Evolutionary conservation across 768 basidiomycete genomes (phyloP).

Genomic region (Scleroderma citrinum): DNA sequence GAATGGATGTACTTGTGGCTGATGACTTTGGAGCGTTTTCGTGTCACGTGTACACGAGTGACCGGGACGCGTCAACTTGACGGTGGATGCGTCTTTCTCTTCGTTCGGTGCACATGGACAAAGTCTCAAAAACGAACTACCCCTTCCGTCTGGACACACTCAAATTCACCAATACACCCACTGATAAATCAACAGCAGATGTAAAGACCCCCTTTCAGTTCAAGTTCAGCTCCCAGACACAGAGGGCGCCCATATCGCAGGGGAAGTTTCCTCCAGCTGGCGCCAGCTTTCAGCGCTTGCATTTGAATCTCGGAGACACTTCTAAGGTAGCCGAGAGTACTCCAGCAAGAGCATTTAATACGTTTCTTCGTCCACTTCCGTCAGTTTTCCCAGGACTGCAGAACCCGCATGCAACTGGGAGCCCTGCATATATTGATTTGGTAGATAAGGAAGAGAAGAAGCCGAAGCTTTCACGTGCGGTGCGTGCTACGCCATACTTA

Average conservation of each 20-base stretch:
- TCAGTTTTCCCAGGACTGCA: slow-evolving; percentile 8
- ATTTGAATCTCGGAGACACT: slow-evolving; percentile 5
- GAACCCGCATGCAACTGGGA: slow-evolving; percentile 10
- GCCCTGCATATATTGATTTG: slow-evolving; percentile 3
- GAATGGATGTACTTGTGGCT: no score
- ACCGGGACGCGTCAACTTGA: neutral
- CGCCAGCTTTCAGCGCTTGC: slow-evolving; percentile 7
- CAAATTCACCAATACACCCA: neutral
- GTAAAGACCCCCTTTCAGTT: slow-evolving; percentile 10
- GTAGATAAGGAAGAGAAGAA: slow-evolving; percentile 7
- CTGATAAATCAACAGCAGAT: neutral
- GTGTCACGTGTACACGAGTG: neutral
- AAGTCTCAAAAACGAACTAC: neutral
- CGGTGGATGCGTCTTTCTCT: neutral
- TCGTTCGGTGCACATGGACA: neutral
- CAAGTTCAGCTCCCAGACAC: slow-evolving; percentile 13
- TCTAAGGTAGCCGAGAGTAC: slow-evolving; percentile 6
- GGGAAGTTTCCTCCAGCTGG: slow-evolving; percentile 2
- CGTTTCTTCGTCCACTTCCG: slow-evolving; percentile 3
- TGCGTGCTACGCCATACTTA: neutral
- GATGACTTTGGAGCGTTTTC: no score
- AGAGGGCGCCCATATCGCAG: slow-evolving; percentile 7
- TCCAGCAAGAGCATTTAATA: slow-evolving; percentile 4
- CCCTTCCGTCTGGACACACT: neutral
- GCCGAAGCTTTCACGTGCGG: neutral